Conservation (phyloP, 164 flowering plant genomes). For the Buxus sempervirens region DNA sequence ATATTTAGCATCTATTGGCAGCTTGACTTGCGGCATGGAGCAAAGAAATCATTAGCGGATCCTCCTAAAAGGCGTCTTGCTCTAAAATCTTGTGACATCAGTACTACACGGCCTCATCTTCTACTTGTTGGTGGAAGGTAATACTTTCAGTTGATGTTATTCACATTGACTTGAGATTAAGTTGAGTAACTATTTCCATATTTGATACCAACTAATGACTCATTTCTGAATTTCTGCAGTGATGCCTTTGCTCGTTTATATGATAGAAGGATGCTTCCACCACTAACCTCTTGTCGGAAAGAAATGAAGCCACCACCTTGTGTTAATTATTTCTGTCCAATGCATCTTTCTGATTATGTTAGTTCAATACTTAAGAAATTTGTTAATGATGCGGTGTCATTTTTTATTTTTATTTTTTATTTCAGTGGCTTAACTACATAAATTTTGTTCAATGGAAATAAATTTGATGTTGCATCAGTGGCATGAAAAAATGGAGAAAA, state of each 20-base stretch:
- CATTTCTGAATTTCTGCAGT: constrained; percentile 42
- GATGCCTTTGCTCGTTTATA: constrained; percentile 96
- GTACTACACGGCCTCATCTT: constrained; percentile 86
- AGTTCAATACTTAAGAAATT: constrained; percentile 28
- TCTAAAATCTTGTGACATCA: constrained; percentile 90
- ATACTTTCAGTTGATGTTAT: constrained; percentile 8
- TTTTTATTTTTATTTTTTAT: not conserved
- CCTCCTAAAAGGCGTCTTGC: constrained; percentile 72
- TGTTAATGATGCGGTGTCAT: not conserved
- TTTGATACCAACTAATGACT: constrained; percentile 7
- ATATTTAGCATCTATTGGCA: constrained; percentile 32
- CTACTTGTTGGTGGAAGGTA: constrained; percentile 98
- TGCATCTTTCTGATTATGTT: constrained; percentile 93
- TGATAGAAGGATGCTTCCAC: constrained; percentile 98
- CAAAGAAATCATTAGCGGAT: constrained; percentile 80
- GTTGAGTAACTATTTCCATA: not conserved
- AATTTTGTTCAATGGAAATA: too few species aligned
- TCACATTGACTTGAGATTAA: not conserved
- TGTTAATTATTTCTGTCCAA: constrained; percentile 90
- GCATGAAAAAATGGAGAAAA: too few species aligned
- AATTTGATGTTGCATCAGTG: too few species aligned
- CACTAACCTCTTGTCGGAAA: constrained; percentile 62
- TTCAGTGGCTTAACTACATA: not conserved
- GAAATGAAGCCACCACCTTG: constrained; percentile 84
- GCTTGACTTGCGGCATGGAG: constrained; percentile 92